These are phyloP conservation scores for Coemansia interrupta DNA, from an alignment of 192 early-diverging fungal genomes.

Conservation along the genomic window DNA sequence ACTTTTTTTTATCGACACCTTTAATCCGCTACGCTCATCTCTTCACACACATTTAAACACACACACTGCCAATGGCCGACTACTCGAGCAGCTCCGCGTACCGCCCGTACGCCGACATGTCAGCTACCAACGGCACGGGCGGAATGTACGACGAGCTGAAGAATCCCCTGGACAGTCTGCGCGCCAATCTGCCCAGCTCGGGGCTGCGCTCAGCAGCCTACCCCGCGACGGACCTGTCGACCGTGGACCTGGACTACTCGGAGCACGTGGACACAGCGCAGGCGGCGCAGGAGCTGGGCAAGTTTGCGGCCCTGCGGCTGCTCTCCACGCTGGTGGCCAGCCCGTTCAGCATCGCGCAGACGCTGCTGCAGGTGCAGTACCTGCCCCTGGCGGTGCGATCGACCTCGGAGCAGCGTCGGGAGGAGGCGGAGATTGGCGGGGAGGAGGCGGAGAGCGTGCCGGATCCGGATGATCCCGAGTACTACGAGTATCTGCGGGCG, in stretches of 20 bases:
- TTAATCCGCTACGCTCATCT: neutral
- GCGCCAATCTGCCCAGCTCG: constrained; percentile 4
- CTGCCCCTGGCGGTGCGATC: constrained; percentile 46
- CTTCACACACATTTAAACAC: neutral
- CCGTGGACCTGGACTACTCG: constrained; percentile 15
- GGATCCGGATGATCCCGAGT: constrained; percentile 48
- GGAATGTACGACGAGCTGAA: constrained; percentile 33
- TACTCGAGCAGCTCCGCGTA: constrained; percentile 26
- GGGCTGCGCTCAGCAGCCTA: constrained; percentile 12
- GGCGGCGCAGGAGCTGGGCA: constrained; percentile 58
- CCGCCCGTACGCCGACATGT: constrained; percentile 43
- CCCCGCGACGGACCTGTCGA: constrained; percentile 4
- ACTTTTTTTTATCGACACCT: neutral
- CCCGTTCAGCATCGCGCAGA: constrained; percentile 66
- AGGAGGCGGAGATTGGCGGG: neutral
- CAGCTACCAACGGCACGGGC: neutral
- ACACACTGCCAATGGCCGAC: constrained; percentile 27
- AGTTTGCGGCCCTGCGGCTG: constrained; percentile 62
- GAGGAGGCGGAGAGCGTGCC: constrained; percentile 19
- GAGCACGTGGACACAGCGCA: constrained; percentile 36
- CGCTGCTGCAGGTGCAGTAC: constrained; percentile 74
- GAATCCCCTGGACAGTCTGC: constrained; percentile 34
- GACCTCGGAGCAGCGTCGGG: constrained; percentile 1
- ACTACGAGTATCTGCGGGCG: constrained; percentile 52
- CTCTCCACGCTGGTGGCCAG: constrained; percentile 57